Conservation (phyloP, 2,329 filamentous ascomycete species). For the Paecilomyces dactylethromorphus region DNA sequence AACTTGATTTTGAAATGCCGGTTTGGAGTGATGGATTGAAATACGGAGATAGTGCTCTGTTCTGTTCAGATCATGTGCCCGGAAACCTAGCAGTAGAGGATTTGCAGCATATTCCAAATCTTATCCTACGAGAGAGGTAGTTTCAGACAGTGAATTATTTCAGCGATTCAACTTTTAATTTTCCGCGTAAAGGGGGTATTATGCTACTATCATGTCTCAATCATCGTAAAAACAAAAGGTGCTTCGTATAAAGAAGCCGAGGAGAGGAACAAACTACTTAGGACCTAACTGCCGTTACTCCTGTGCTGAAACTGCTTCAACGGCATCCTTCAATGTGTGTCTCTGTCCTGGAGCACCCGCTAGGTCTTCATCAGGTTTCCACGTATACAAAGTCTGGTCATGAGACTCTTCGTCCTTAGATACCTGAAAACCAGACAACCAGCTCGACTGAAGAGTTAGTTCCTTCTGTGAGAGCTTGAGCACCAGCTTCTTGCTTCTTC, state of each 20-base stretch:
- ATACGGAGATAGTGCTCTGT: too few species aligned
- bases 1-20: neutral
- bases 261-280: neutral
- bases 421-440: neutral
- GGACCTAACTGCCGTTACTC: neutral
- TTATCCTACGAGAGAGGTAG: neutral
- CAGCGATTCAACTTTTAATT: neutral
- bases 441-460: conserved; percentile 15
- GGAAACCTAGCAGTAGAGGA: neutral
- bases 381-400: conserved; percentile 1
- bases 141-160: neutral
- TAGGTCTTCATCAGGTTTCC: neutral
- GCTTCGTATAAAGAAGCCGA: neutral
- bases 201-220: neutral
- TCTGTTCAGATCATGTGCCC: neutral
- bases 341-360: neutral
- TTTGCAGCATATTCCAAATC: neutral
- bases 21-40: too few species aligned
- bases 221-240: too few species aligned
- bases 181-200: neutral
- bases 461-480: conserved; percentile 21
- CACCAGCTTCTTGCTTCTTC: conserved; percentile 25
- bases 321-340: neutral
- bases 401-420: neutral
- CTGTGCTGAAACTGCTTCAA: neutral